Evolutionary conservation across 805 yeast species (phyloP), one percentile per base, ranked within the genome.

Genomic region (Komagataella mondaviorum): DNA sequence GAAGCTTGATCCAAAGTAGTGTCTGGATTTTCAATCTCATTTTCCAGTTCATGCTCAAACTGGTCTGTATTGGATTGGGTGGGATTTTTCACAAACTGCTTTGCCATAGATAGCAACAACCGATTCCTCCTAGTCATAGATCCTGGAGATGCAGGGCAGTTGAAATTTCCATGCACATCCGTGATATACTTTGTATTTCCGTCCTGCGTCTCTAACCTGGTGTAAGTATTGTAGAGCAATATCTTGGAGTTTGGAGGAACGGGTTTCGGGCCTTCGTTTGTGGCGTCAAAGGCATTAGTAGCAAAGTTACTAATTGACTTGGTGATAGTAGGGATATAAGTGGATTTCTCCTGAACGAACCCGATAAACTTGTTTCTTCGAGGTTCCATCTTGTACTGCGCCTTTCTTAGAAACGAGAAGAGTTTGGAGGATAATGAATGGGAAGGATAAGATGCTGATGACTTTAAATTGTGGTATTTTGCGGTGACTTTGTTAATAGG

Each of bases 91-190:
- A 81, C 76, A 49, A 85, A 68, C 63, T 86, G 88, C 54, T 78
- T 78, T 3, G 88, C 87, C 47, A 88, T 65, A 0, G 88, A 74
- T 20, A 85, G 63, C 36, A 90, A 70, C 47, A 90, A 63, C 53
- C 82, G 69, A 63, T 88, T 88, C 59, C 84, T 88, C 46, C 95
- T 71, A 30, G 77, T 75, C 71, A 80, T 76, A 6, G 75, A 69
- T 1, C 95, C 95, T 0, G 89, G 88, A 46, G 85, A 72, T 4
- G 39, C 39, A 30, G 39, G 39, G 39, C 39, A 30, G 51, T 60
- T 74, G 23, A 85, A 67, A 76, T 85, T 78, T 6, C 96, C 96
- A 47, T 86, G 73, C 2, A 90, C 78, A 43, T 80, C 79, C 1
- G 84, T 76, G 45, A 76, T 75, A 55, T 70, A 78, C 50, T 69